Evolutionary conservation across 768 basidiomycete genomes (phyloP).

Genomic region (Tricholoma flavovirens): DNA sequence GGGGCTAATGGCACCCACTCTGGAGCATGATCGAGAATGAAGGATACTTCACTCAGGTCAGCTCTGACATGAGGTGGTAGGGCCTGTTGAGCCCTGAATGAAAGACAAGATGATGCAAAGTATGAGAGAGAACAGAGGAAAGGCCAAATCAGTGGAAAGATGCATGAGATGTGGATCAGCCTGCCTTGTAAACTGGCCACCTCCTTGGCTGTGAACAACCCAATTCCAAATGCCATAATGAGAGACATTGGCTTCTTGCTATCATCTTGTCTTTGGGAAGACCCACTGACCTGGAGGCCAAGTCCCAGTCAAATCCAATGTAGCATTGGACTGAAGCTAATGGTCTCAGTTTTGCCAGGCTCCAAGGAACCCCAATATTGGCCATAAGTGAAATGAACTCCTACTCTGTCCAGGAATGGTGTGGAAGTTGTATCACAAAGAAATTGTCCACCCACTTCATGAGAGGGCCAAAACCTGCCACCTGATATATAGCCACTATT

Average conservation of each 20-base stretch:
- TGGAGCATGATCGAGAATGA: constrained; percentile 10
- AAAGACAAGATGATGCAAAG: neutral
- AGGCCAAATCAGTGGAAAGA: neutral
- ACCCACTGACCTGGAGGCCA: constrained; percentile 14
- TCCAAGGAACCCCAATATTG: too few species aligned
- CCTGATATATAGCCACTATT: neutral
- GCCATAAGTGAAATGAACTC: constrained; percentile 23
- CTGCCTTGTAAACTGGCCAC: constrained; percentile 12
- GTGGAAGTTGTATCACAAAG: constrained; percentile 19
- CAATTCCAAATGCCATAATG: constrained; percentile 6
- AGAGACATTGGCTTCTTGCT: constrained; percentile 10
- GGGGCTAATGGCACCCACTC: constrained; percentile 13
- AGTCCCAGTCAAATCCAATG: constrained; percentile 33
- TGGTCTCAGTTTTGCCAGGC: constrained; percentile 9
- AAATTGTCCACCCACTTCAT: constrained; percentile 39
- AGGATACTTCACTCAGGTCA: constrained; percentile 21
- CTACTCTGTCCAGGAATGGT: constrained; percentile 18
- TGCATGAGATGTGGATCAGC: constrained; percentile 20
- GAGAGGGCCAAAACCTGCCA: neutral
- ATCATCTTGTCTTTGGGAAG: constrained; percentile 21
- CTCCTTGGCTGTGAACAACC: neutral
- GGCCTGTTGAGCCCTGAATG: constrained; percentile 1
- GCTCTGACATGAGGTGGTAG: constrained; percentile 19
- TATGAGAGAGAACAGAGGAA: neutral
- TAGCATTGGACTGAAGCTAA: constrained; percentile 21